Percentiles rank a stretch among this genome's conserved stretches.
Evolutionary conservation across 768 basidiomycete genomes (phyloP).

Genomic region (Mrakia blollopis): DNA sequence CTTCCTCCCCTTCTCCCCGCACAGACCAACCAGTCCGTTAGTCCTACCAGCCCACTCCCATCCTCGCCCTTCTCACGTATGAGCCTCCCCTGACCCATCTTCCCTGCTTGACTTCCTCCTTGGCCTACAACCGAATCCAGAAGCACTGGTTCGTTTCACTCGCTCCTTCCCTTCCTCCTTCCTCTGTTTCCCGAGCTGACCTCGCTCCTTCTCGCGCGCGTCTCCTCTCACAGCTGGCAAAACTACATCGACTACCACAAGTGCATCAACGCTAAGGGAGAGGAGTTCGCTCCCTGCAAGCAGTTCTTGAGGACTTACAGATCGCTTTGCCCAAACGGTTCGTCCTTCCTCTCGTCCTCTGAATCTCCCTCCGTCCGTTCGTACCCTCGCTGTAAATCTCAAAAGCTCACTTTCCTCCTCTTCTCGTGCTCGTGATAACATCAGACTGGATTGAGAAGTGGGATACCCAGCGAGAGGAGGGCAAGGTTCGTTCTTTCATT

Average conservation of each 20-base stretch:
- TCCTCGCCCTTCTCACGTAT: slow-evolving; percentile 41
- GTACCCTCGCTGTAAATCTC: slow-evolving; percentile 51
- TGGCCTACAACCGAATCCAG: slow-evolving; percentile 74
- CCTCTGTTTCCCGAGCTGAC: neutral
- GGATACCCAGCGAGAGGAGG: slow-evolving; percentile 91
- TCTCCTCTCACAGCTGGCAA: slow-evolving; percentile 61
- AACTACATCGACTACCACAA: slow-evolving; percentile 99
- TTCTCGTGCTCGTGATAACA: neutral
- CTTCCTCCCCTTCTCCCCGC: neutral
- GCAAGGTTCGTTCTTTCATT: slow-evolving; percentile 45
- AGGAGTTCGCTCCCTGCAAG: slow-evolving; percentile 97
- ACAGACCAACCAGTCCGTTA: slow-evolving; percentile 34
- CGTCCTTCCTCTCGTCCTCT: neutral
- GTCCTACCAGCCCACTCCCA: neutral
- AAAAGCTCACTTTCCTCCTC: slow-evolving; percentile 61
- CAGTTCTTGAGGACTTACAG: slow-evolving; percentile 95
- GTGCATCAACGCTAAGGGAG: slow-evolving; percentile 92
- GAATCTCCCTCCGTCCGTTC: neutral
- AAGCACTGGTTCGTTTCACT: slow-evolving; percentile 71
- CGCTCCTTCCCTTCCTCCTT: neutral
- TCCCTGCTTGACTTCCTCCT: neutral
- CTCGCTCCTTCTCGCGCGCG: neutral
- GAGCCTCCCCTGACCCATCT: slow-evolving; percentile 36
- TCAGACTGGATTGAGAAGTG: slow-evolving; percentile 62
- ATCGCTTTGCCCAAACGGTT: slow-evolving; percentile 95